phyloP scores from a whole-genome alignment of 139 green algal species.

The Coelastrella sp. region DNA sequence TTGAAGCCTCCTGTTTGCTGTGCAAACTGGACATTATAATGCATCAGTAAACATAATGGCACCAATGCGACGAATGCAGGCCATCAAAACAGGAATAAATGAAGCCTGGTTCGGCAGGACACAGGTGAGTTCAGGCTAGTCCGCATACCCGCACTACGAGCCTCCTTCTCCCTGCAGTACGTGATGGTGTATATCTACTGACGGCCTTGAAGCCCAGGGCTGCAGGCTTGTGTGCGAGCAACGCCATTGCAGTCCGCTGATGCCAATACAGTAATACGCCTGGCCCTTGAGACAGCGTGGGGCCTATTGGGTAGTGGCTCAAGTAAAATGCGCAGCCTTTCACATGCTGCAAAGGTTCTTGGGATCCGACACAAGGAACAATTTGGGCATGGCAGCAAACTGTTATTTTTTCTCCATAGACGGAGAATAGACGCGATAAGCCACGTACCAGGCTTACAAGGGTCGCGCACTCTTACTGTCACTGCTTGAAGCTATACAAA shows the following conservation, averaged over 20 bases:
- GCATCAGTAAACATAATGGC: not conserved
- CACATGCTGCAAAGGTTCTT: not conserved
- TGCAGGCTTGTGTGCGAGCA: not conserved
- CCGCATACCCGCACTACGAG: conserved; percentile 4
- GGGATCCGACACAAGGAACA: not conserved
- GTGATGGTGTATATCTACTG: not conserved
- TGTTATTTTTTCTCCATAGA: not conserved
- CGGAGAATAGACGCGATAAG: too few species aligned
- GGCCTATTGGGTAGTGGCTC: not conserved
- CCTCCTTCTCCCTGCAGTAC: not conserved
- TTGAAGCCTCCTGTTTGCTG: not conserved
- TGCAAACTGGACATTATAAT: not conserved
- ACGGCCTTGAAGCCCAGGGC: not conserved
- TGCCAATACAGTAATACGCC: not conserved
- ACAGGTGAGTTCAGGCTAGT: not conserved
- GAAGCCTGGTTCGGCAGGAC: not conserved
- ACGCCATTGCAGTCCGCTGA: not conserved
- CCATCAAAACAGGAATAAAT: not conserved
- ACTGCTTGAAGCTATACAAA: too few species aligned
- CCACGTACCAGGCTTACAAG: too few species aligned
- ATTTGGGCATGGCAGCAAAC: not conserved
- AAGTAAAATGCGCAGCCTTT: not conserved
- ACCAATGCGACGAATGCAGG: too few species aligned
- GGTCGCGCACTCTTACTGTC: too few species aligned
- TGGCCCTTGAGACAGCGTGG: not conserved